Base-by-base conservation (phyloP, 139 green algal species). In the Chlamydomonas incerta region DNA sequence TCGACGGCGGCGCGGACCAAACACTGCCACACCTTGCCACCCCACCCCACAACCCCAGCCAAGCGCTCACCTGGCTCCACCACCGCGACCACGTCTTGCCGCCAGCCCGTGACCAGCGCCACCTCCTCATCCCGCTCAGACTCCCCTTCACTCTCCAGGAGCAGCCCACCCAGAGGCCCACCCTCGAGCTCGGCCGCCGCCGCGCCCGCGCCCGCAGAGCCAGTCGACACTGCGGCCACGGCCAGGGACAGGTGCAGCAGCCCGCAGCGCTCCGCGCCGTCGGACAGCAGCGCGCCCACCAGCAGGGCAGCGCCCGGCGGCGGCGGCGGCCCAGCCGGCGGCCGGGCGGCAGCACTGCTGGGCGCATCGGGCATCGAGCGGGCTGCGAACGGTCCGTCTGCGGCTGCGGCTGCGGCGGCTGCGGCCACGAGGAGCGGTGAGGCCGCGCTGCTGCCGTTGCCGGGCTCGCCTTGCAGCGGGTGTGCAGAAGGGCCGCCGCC, bases 21-120 rank as follows among this genome's bases (percentile, higher is more conserved):
- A n/a, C n/a, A n/a, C n/a, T n/a, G n/a, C n/a, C n/a, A n/a, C n/a
- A n/a, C n/a, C n/a, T n/a, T n/a, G n/a, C n/a, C n/a, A n/a, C n/a
- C n/a, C n/a, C n/a, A n/a, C n/a, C n/a, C n/a, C n/a, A n/a, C n/a
- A n/a, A n/a, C n/a, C n/a, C n/a, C n/a, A n/a, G n/a, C n/a, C n/a
- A n/a, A 50, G 41, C 41, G 5, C 41, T 18, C 52, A 77, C 80
- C 80, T 60, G 80, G 80, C 67, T 86, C 80, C 67, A 86, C 80
- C 31, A 86, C 80, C 33, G 80, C 80, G 50, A 71, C 52, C 50
- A 86, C 67, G 10, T 86, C 80, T 2, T 11, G 31, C 33, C 17
- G 31, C 80, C 80, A 86, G 52, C 67, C 6, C 0, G 65, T 37
- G 26, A 86, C 80, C 80, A 86, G 65, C 23, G 58, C 79, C 67